These are phyloP conservation scores for Cylindrotheca fusiformis DNA, from an alignment of 108 stramenopile species.

Conservation along the genomic window DNA sequence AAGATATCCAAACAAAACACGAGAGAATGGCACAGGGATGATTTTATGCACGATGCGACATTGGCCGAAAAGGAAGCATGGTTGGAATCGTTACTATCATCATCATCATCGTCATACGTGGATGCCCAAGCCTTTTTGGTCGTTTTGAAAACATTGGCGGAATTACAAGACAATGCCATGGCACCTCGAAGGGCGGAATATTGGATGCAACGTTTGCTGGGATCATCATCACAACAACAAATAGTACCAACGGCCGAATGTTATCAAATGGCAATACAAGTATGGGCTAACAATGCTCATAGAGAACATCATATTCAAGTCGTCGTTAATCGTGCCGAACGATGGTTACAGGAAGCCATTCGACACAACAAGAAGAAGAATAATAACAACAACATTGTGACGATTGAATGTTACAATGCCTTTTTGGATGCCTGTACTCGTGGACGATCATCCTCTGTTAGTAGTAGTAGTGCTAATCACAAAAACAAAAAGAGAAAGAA, in stretches of 20 bases:
- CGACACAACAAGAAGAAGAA: conserved; percentile 11
- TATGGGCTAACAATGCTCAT: conserved; percentile 56
- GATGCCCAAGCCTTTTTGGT: conserved; percentile 59
- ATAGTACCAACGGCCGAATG: conserved; percentile 49
- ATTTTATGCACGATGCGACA: conserved; percentile 9
- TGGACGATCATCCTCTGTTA: conserved; percentile 38
- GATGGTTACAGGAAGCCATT: conserved; percentile 63
- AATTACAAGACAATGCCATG: conserved; percentile 24
- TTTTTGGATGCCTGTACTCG: conserved; percentile 67
- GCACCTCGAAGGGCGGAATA: conserved; percentile 60
- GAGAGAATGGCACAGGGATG: conserved; percentile 13
- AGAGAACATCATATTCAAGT: conserved; percentile 40
- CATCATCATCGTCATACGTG: background rate
- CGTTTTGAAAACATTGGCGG: conserved; percentile 51
- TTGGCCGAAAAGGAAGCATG: conserved; percentile 28
- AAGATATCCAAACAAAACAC: too few relatives aligned
- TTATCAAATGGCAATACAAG: conserved; percentile 73
- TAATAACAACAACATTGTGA: conserved; percentile 19
- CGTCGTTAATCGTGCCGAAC: conserved; percentile 57
- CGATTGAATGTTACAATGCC: conserved; percentile 64
- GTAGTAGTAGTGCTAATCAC: too few relatives aligned
- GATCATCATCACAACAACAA: conserved; percentile 4
- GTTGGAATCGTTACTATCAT: conserved; percentile 13
- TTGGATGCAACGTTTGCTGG: conserved; percentile 38
- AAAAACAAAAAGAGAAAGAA: conserved; percentile 18